Conservation (phyloP, 129 eudicot species). For the Rutidosis leptorrhynchoides region DNA sequence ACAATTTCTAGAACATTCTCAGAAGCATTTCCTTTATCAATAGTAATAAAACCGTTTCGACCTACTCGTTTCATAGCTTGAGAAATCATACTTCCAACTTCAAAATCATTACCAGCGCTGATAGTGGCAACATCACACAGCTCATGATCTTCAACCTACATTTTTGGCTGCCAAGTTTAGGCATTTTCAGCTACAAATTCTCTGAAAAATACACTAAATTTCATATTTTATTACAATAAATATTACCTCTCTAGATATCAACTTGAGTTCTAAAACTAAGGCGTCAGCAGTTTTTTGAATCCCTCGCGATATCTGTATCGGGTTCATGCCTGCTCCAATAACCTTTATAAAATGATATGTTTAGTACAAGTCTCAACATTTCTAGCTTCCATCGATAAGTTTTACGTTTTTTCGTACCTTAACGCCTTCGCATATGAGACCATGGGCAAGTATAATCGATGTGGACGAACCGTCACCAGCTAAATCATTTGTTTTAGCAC, state of each 20-base stretch:
- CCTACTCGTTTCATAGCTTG: slow-evolving; percentile 75
- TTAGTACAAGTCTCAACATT: slow-evolving; percentile 2
- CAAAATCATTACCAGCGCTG: slow-evolving; percentile 80
- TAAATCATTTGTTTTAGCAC: slow-evolving; percentile 85
- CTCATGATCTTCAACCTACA: slow-evolving; percentile 90
- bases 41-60: slow-evolving; percentile 60
- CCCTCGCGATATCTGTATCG: slow-evolving; percentile 76
- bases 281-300: slow-evolving; percentile 78
- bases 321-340: slow-evolving; percentile 77
- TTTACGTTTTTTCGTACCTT: slow-evolving; percentile 44
- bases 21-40: slow-evolving; percentile 62
- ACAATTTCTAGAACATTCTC: slow-evolving; percentile 53
- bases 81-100: slow-evolving; percentile 71
- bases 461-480: slow-evolving; percentile 98
- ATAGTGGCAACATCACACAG: slow-evolving; percentile 82
- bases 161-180: slow-evolving; percentile 23
- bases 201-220: not conserved
- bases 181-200: slow-evolving; percentile 25
- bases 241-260: slow-evolving; percentile 72
- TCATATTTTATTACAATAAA: not conserved
- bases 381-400: not conserved
- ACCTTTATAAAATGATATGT: slow-evolving; percentile 45
- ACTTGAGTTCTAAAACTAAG: slow-evolving; percentile 65
- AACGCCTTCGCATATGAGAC: slow-evolving; percentile 86
- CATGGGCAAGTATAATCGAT: slow-evolving; percentile 88